These are phyloP conservation scores for Allium sativum DNA, from an alignment of 106 monocot species.

Conservation along the genomic window DNA sequence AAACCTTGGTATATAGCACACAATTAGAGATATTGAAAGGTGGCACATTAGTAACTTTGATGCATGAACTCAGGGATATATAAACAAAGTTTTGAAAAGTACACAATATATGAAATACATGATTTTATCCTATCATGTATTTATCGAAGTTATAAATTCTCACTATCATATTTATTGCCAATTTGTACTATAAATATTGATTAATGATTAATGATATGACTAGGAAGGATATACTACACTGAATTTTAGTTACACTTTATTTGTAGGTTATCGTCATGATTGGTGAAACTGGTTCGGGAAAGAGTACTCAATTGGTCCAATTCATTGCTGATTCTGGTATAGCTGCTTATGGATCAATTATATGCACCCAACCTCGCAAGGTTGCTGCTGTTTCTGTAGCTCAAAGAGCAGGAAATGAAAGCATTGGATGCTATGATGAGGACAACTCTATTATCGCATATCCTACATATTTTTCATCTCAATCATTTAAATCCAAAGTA, in stretches of 20 bases:
- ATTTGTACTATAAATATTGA: not conserved
- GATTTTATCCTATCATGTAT: not conserved
- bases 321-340: conserved; percentile 74
- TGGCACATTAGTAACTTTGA: too few species aligned
- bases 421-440: conserved; percentile 54
- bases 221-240: not conserved
- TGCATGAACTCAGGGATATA: too few species aligned
- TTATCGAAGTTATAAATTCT: not conserved
- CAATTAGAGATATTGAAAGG: too few species aligned
- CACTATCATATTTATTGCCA: not conserved
- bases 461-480: conserved; percentile 36
- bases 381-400: conserved; percentile 74
- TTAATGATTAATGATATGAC: not conserved
- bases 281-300: conserved; percentile 96
- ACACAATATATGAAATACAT: too few species aligned
- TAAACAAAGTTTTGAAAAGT: too few species aligned
- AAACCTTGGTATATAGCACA: too few species aligned
- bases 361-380: conserved; percentile 96
- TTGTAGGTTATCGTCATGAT: conserved; percentile 61
- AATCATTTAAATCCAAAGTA: conserved; percentile 33
- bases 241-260: not conserved
- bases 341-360: conserved; percentile 45
- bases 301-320: conserved; percentile 95
- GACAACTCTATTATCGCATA: conserved; percentile 36
- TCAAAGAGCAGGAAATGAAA: conserved; percentile 70